Conservation (phyloP, 2,329 filamentous ascomycete species). For the Aspergillus niger region DNA sequence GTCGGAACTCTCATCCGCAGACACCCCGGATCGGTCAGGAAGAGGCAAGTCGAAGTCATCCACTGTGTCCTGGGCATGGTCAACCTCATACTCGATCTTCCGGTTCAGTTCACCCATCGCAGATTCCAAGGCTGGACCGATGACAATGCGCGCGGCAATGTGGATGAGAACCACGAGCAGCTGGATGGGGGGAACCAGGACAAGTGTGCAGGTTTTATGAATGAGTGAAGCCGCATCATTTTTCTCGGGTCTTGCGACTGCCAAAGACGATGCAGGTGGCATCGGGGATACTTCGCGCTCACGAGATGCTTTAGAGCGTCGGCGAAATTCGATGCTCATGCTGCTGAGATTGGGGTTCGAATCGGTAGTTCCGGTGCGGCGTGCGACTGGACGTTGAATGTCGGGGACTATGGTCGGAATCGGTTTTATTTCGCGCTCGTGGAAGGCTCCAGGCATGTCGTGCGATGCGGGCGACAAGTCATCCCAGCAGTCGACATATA, state of each 20-base stretch:
- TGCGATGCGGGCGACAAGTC: constrained; percentile 4
- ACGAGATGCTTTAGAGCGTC: constrained; percentile 58
- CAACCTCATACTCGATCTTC: constrained; percentile 20
- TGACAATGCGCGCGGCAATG: constrained; percentile 73
- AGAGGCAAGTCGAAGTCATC: constrained; percentile 45
- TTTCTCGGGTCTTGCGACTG: constrained; percentile 52
- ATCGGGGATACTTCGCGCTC: constrained; percentile 66
- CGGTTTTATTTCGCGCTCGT: constrained; percentile 9
- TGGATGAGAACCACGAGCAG: constrained; percentile 77
- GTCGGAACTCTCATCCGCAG: constrained; percentile 1
- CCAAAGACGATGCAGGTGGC: constrained; percentile 67
- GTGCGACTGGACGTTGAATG: background rate
- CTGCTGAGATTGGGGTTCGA: constrained; percentile 29
- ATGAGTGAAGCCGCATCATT: constrained; percentile 67
- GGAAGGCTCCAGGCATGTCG: constrained; percentile 7
- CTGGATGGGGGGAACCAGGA: constrained; percentile 78
- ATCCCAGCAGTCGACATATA: constrained; percentile 12
- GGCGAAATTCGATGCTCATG: constrained; percentile 45
- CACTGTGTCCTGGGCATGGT: constrained; percentile 28
- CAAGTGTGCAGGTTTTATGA: constrained; percentile 73
- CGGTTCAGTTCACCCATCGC: constrained; percentile 20
- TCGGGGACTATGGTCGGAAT: constrained; percentile 4
- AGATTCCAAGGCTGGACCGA: constrained; percentile 31
- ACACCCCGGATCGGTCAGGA: constrained; percentile 26
- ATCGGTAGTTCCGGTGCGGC: constrained; percentile 27